Evolutionary conservation across 176 grass and related monocot genomes (phyloP), one percentile per base, ranked within the genome.

Genomic region (Ensete ventricosum): DNA sequence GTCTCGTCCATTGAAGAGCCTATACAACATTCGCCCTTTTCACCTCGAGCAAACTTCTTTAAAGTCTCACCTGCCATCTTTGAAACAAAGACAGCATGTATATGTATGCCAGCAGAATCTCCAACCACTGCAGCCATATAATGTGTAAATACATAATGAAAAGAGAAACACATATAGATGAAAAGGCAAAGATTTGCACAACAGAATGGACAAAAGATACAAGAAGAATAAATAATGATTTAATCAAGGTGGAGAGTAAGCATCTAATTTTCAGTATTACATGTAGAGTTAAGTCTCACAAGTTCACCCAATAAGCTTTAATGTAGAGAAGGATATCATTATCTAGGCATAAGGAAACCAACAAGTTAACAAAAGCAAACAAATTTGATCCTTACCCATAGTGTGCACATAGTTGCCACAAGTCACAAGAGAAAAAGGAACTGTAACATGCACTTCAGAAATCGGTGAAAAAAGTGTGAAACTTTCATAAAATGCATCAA

Each of bases 31-130:
- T 96, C 92, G 0, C 82, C 81, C 79, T 87, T 84, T 82, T 84
- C 78, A 34, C 82, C 92, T 77, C 77, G 80, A 16, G 92, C 65
- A 23, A 91, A 82, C 78, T 89, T 96, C 77, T 83, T 96, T 16
- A 96, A 67, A 20, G 84, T 91, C 55, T 91, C 79, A 17, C 92
- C 92, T 58, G 92, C 82, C 69, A 86, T 79, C 82, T 91, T 91
- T 63, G 92, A 96, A 82, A 96, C 75, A 9, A 96, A 96, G 54
- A 96, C 82, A 11, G 88, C 88, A 81, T 90, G 88, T 83, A 96
- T 96, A 74, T 89, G 77, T 89, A 96, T 91, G 80, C 86, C 92
- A 59, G 76, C 48, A 65, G 92, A 69, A 76, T 88, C 83, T 55
- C 92, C 92, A 76, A 96, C 64, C 92, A 96, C 92, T 96, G 78